These are phyloP conservation scores for Amanita fuliginea DNA, from an alignment of 768 basidiomycete species.

Conservation along the genomic window DNA sequence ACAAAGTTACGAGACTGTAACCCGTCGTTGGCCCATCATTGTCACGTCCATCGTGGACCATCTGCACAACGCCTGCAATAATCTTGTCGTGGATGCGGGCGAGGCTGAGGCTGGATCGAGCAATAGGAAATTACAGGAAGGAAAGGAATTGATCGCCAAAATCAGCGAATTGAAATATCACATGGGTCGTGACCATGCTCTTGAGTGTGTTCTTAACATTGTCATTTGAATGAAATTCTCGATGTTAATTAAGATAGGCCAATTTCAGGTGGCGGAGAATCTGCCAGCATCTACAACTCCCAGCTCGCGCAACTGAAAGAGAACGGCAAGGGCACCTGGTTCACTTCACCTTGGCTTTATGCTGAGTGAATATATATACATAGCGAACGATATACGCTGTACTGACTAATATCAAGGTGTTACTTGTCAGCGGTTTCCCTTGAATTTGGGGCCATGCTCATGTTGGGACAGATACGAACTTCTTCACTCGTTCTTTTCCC, in stretches of 20 bases:
- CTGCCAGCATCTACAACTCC: slow-evolving; percentile 65
- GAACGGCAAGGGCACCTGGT: slow-evolving; percentile 63
- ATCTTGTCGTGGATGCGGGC: slow-evolving; percentile 24
- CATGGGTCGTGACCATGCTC: slow-evolving; percentile 65
- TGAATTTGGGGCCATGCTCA: slow-evolving; percentile 1
- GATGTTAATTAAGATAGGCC: slow-evolving; percentile 27
- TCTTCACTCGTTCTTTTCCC: slow-evolving; percentile 59
- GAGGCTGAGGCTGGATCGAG: slow-evolving; percentile 13
- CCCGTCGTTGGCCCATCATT: slow-evolving; percentile 77
- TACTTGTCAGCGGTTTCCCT: slow-evolving; percentile 43
- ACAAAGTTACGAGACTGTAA: slow-evolving; percentile 64
- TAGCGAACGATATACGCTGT: neutral
- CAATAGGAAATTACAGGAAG: slow-evolving; percentile 52
- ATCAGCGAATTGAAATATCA: slow-evolving; percentile 77
- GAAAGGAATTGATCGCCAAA: slow-evolving; percentile 63
- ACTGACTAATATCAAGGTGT: slow-evolving; percentile 27
- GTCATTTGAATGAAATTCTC: neutral
- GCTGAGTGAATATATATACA: slow-evolving; percentile 59
- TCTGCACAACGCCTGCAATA: slow-evolving; percentile 59
- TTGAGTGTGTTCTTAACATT: slow-evolving; percentile 39
- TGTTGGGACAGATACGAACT: slow-evolving; percentile 59
- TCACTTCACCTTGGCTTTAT: slow-evolving; percentile 90
- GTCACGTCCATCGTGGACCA: slow-evolving; percentile 73
- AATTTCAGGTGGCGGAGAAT: slow-evolving; percentile 67
- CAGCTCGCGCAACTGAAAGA: slow-evolving; percentile 46